phyloP scores from a whole-genome alignment of 176 grass and related monocot species.

The Poa pratensis region DNA sequence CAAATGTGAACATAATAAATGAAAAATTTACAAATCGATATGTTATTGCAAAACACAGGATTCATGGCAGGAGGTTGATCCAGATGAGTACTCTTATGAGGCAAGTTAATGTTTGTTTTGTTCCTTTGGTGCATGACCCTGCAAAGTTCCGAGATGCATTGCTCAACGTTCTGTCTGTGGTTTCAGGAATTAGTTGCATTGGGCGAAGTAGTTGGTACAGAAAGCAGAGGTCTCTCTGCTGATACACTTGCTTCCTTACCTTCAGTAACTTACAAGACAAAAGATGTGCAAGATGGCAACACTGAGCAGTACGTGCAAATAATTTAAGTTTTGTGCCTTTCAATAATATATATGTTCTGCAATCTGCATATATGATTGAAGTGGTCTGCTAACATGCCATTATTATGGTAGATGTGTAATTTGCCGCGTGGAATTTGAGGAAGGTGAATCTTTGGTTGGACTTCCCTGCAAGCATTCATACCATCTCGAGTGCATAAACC shows the following conservation, averaged over 20 bases:
- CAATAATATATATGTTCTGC: conserved; percentile 14
- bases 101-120: conserved; percentile 46
- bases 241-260: conserved; percentile 88
- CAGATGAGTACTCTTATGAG: conserved; percentile 95
- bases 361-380: conserved; percentile 8
- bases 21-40: conserved; percentile 14
- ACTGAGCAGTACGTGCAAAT: conserved; percentile 83
- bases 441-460: conserved; percentile 82
- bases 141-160: conserved; percentile 15
- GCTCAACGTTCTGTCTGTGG: conserved; percentile 31
- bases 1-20: neutral
- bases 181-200: conserved; percentile 93
- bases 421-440: conserved; percentile 95
- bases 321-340: conserved; percentile 33
- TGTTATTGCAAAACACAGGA: conserved; percentile 65
- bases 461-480: conserved; percentile 95
- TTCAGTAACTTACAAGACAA: conserved; percentile 82
- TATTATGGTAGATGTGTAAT: conserved; percentile 82
- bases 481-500: conserved; percentile 86
- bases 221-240: conserved; percentile 88
- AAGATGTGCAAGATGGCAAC: conserved; percentile 80
- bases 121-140: conserved; percentile 1
- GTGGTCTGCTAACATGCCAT: conserved; percentile 15
- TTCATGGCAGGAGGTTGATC: conserved; percentile 97
- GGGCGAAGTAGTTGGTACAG: conserved; percentile 92